phyloP scores from a whole-genome alignment of 495 filamentous ascomycete species.

The Talaromyces nanjingensis region DNA sequence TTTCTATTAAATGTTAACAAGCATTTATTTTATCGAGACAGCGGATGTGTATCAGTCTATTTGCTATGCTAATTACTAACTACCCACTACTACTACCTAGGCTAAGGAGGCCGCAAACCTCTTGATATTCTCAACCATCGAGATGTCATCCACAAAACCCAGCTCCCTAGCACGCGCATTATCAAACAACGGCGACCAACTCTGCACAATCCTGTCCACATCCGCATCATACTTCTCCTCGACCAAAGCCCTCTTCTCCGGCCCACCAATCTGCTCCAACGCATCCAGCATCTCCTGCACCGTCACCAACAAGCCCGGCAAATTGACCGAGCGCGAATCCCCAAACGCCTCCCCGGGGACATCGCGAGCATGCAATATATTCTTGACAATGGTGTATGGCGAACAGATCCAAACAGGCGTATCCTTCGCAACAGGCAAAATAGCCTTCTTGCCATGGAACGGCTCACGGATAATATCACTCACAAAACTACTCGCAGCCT shows the following conservation, averaged over 20 bases:
- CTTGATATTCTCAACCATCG: slow-evolving; percentile 49
- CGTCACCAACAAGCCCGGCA: slow-evolving; percentile 66
- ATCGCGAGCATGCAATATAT: slow-evolving; percentile 56
- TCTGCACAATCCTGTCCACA: slow-evolving; percentile 64
- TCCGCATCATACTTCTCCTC: slow-evolving; percentile 59
- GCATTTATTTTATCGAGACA: too few relatives aligned
- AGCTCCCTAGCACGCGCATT: slow-evolving; percentile 47
- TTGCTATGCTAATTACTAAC: background rate
- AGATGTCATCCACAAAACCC: slow-evolving; percentile 55
- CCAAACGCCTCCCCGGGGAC: slow-evolving; percentile 47
- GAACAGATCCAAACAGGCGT: slow-evolving; percentile 59
- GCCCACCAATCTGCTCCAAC: slow-evolving; percentile 60
- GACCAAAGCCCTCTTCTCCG: slow-evolving; percentile 57
- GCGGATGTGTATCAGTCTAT: background rate
- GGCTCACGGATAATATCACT: slow-evolving; percentile 68
- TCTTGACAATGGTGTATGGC: slow-evolving; percentile 61
- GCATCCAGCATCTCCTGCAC: slow-evolving; percentile 72
- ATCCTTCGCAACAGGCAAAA: slow-evolving; percentile 52
- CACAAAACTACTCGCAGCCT: slow-evolving; percentile 68
- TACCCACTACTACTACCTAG: slow-evolving; percentile 3
- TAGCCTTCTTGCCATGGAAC: slow-evolving; percentile 54
- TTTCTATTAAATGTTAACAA: too few relatives aligned
- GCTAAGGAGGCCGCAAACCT: slow-evolving; percentile 39
- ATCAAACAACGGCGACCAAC: slow-evolving; percentile 66
- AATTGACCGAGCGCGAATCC: slow-evolving; percentile 57